Evolutionary conservation across 352 stramenopile genomes (phyloP).

Genomic region (Phytopythium ostracodes): DNA sequence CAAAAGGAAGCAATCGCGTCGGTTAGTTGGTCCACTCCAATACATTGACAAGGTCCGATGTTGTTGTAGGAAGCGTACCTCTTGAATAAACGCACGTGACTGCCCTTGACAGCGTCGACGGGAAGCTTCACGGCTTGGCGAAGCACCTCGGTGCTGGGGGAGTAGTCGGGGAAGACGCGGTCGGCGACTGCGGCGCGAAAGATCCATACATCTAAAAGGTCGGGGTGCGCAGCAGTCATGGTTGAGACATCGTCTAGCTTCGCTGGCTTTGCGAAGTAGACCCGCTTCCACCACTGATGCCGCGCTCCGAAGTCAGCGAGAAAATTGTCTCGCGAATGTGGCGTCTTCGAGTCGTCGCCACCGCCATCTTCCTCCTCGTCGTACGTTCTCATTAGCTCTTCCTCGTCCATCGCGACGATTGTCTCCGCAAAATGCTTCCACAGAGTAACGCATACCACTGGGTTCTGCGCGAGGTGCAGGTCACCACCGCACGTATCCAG

Average conservation of each 20-base stretch:
- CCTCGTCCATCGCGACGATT: slow-evolving; percentile 40
- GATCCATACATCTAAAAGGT: slow-evolving; percentile 35
- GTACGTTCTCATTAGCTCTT: slow-evolving; percentile 22
- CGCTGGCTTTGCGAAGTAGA: slow-evolving; percentile 47
- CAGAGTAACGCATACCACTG: slow-evolving; percentile 24
- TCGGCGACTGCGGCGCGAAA: slow-evolving; percentile 40
- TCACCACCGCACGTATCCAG: slow-evolving; percentile 60
- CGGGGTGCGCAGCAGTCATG: slow-evolving; percentile 17
- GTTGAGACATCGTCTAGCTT: slow-evolving; percentile 23
- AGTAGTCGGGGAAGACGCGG: slow-evolving; percentile 28
- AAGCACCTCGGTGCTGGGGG: slow-evolving; percentile 23
- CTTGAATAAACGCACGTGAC: slow-evolving; percentile 42
- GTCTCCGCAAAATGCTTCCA: slow-evolving; percentile 57
- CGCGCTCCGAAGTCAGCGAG: slow-evolving; percentile 27
- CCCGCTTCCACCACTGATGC: slow-evolving; percentile 53
- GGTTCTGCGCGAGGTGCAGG: slow-evolving; percentile 36
- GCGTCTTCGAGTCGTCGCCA: not conserved
- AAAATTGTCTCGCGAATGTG: slow-evolving; percentile 13
- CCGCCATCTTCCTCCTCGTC: slow-evolving; percentile 8
- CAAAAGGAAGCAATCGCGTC: not conserved
- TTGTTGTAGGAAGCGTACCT: slow-evolving; percentile 18
- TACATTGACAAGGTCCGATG: not conserved
- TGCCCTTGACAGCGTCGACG: slow-evolving; percentile 14
- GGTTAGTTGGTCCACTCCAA: not conserved
- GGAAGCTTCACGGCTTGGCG: slow-evolving; percentile 16